Conservation (phyloP, 371 early-diverging fungal species). For the Circinella minor region DNA sequence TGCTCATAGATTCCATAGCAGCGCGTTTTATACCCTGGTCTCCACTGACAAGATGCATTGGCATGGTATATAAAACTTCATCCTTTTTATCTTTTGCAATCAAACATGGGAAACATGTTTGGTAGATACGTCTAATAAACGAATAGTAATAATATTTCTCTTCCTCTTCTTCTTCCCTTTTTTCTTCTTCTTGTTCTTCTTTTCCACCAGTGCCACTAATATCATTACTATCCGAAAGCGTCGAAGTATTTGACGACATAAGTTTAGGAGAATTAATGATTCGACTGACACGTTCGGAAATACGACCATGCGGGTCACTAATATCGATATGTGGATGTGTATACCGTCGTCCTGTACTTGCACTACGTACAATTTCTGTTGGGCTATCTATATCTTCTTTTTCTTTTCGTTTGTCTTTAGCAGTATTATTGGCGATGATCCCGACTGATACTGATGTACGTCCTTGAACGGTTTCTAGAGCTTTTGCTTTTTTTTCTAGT, state of each 20-base stretch:
- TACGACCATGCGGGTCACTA: background rate
- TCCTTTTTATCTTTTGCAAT: background rate
- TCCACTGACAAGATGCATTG: slow-evolving; percentile 4
- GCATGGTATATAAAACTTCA: background rate
- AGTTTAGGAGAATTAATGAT: no score
- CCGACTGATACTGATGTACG: background rate
- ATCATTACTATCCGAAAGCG: no score
- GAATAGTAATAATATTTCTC: background rate
- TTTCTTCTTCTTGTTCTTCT: no score
- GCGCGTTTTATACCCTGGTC: background rate
- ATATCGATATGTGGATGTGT: slow-evolving; percentile 5
- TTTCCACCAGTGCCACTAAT: no score
- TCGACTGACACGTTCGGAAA: background rate
- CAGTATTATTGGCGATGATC: background rate
- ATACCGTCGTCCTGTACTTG: slow-evolving; percentile 1
- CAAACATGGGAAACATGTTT: background rate
- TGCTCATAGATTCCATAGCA: background rate
- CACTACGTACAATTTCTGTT: background rate
- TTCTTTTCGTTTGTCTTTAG: background rate
- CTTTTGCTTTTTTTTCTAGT: background rate
- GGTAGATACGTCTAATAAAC: background rate
- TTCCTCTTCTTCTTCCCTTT: background rate
- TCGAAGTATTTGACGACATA: no score
- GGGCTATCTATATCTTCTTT: background rate
- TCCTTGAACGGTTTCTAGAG: background rate